Conservation (phyloP, 495 filamentous ascomycete genomes). For the Penicillium cinerascens region DNA sequence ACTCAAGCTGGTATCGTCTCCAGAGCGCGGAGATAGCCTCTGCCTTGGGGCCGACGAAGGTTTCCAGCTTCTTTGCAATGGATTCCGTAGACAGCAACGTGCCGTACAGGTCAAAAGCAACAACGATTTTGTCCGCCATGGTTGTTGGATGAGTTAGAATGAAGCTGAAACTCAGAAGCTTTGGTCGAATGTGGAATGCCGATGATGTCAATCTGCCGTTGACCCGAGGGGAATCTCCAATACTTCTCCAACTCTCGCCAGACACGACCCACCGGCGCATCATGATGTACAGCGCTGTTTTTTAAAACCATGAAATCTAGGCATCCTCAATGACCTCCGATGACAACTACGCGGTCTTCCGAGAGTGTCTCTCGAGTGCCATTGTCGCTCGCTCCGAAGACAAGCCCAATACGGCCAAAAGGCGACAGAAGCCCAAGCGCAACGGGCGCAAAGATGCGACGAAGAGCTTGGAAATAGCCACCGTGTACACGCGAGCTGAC, state of each 20-base stretch:
- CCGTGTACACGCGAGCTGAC: conserved; percentile 30
- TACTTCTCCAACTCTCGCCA: not conserved
- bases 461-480: conserved; percentile 3
- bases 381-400: conserved; percentile 54
- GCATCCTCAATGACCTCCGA: conserved; percentile 21
- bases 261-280: too few species aligned
- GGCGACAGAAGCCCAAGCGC: conserved; percentile 39
- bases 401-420: conserved; percentile 38
- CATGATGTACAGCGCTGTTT: too few species aligned
- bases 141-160: not conserved
- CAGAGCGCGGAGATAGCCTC: conserved; percentile 53
- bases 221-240: conserved; percentile 1
- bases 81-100: conserved; percentile 69
- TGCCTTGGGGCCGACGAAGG: conserved; percentile 50
- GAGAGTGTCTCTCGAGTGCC: conserved; percentile 59
- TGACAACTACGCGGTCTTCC: conserved; percentile 65
- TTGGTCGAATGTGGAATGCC: not conserved
- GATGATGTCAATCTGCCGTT: conserved; percentile 10
- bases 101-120: conserved; percentile 77
- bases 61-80: conserved; percentile 53
- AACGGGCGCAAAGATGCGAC: conserved; percentile 17
- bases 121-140: conserved; percentile 28
- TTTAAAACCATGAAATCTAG: not conserved
- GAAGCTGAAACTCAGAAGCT: not conserved
- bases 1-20: conserved; percentile 69